Base-by-base conservation (phyloP, 192 early-diverging fungal genomes). In the Backusella liffmaniae region DNA sequence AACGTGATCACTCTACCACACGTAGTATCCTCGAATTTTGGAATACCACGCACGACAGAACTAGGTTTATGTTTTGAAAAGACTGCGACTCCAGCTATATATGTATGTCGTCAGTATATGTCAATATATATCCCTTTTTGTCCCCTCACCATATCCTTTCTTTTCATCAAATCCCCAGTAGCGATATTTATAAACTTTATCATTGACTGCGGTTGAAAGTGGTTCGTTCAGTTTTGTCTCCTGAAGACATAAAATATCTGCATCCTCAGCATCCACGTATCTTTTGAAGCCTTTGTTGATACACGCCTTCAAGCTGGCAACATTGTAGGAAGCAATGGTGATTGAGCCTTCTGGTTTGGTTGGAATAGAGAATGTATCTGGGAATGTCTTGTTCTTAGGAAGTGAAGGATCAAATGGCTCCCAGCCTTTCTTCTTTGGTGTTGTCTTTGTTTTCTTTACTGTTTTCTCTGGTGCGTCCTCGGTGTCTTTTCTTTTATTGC, bases 181-280 rank as follows among this genome's bases (percentile, higher is more conserved):
- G 76, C 89, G 85, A 84, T 90, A 88, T 65, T 90, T 92, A 76
- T 92, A 95, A 51, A 79, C 79, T 73, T 87, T 86, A 67, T 86
- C 83, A 75, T 88, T 86, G 23, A 93, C 78, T 21, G 88, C 73
- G 41, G 90, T 86, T 18, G 86, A 73, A 67, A 86, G 83, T 12
- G 92, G 85, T 76, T 90, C 84, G 77, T 94, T 93, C 15, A 93
- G 84, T 82, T 96, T 97, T 59, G 92, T 95, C 77, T 96, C 96
- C 79, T 96, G 94, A 44, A 97, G 41, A 74, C 91, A 93, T 1
- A 96, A 69, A 30, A 97, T 86, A 73, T 96, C 95, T 0, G 96
- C 89, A 67, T 94, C 83, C 80, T 96, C 93, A 0, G 91, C 91
- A n/a, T 78, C 83, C 35, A 94, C 79, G 70, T 94, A 96, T 21